Evolutionary conservation across 768 basidiomycete genomes (phyloP).

Genomic region (Crucibulum laeve): DNA sequence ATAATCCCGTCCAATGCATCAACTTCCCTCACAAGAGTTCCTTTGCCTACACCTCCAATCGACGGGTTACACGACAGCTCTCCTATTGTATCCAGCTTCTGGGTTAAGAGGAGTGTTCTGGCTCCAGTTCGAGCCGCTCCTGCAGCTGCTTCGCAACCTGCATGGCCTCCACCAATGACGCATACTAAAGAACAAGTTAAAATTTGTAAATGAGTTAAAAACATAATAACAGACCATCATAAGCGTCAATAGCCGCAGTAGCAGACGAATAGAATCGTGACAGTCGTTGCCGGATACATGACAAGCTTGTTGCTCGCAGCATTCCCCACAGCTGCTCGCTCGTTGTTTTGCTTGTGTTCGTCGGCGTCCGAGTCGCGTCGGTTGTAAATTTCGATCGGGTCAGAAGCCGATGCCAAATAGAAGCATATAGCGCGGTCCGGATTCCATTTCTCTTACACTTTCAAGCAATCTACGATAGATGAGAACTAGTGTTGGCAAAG

Average conservation of each 20-base stretch:
- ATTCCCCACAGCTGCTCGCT: too few relatives aligned
- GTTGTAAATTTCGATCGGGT: too few relatives aligned
- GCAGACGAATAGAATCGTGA: constrained; percentile 5
- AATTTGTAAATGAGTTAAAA: not conserved
- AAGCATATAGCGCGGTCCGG: too few relatives aligned
- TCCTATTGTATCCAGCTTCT: constrained; percentile 77
- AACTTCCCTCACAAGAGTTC: constrained; percentile 85
- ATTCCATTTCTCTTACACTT: too few relatives aligned
- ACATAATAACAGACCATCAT: constrained; percentile 5
- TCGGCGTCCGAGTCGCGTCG: too few relatives aligned
- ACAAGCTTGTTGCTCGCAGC: constrained; percentile 1
- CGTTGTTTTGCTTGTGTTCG: too few relatives aligned
- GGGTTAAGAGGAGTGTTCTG: constrained; percentile 76
- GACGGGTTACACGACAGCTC: constrained; percentile 88
- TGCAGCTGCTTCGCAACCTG: constrained; percentile 88
- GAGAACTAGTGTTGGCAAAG: too few relatives aligned
- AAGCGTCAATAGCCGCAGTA: not conserved
- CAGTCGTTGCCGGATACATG: not conserved
- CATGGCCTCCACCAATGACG: constrained; percentile 89
- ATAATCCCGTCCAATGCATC: constrained; percentile 89
- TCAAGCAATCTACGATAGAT: too few relatives aligned
- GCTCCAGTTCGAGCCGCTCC: constrained; percentile 84
- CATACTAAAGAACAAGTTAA: constrained; percentile 46
- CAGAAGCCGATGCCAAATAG: too few relatives aligned
- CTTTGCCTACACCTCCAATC: constrained; percentile 90